Conservation (phyloP, 2,329 filamentous ascomycete species). For the Fusarium chlamydosporum region DNA sequence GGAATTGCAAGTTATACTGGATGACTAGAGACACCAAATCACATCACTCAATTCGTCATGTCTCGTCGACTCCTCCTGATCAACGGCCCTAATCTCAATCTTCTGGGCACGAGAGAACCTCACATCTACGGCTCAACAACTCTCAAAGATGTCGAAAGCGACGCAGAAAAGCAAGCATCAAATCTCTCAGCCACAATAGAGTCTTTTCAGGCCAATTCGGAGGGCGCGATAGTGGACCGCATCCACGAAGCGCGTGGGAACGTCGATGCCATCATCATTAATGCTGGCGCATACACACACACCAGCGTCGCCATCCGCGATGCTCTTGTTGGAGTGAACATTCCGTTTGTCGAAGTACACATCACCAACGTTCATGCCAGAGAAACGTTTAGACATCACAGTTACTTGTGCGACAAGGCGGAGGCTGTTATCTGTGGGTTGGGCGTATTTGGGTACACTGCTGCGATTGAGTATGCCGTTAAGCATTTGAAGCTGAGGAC, state of each 20-base stretch:
- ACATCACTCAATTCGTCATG: constrained; percentile 48
- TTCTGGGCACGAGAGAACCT: constrained; percentile 81
- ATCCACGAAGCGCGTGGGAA: constrained; percentile 75
- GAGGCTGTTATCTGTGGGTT: constrained; percentile 79
- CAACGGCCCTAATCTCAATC: constrained; percentile 87
- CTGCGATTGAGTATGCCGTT: constrained; percentile 68
- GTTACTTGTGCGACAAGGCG: constrained; percentile 82
- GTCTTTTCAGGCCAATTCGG: constrained; percentile 82
- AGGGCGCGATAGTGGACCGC: constrained; percentile 80
- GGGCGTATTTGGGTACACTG: constrained; percentile 72
- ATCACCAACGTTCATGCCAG: constrained; percentile 80
- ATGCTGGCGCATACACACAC: constrained; percentile 81
- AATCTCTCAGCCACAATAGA: constrained; percentile 64
- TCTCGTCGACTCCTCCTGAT: constrained; percentile 74
- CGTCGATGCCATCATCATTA: constrained; percentile 79
- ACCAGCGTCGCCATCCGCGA: constrained; percentile 83
- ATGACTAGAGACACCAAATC: constrained; percentile 1
- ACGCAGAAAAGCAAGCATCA: constrained; percentile 64
- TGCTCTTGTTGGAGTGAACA: constrained; percentile 75
- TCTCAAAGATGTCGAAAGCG: constrained; percentile 70
- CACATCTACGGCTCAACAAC: constrained; percentile 79
- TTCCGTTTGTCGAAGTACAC: constrained; percentile 85
- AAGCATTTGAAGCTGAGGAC: constrained; percentile 62
- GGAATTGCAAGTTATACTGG: background rate
- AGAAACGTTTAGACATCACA: constrained; percentile 77